Evolutionary conservation across 2,329 filamentous ascomycete genomes (phyloP).

Genomic region (Botrytis paeoniae): DNA sequence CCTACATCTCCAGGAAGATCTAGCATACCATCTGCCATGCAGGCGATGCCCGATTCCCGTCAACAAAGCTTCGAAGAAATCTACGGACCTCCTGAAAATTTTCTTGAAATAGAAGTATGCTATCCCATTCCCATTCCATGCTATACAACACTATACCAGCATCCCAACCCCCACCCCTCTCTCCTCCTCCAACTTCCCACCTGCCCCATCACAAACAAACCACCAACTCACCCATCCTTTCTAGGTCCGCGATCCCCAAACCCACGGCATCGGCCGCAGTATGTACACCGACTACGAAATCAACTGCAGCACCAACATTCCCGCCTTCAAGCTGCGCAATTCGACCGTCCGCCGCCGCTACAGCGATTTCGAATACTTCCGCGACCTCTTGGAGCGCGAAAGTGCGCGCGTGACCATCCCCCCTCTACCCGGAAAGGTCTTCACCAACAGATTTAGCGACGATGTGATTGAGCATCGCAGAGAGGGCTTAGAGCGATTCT

Average conservation of each 20-base stretch:
- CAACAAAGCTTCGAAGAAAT: slow-evolving; percentile 98
- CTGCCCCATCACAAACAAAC: background rate
- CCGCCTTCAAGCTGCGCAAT: slow-evolving; percentile 92
- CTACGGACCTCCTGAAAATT: slow-evolving; percentile 97
- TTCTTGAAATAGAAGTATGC: slow-evolving; percentile 91
- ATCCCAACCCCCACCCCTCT: slow-evolving; percentile 7
- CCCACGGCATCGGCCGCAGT: slow-evolving; percentile 86
- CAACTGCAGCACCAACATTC: slow-evolving; percentile 95
- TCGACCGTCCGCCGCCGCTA: slow-evolving; percentile 89
- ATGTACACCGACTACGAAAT: slow-evolving; percentile 99
- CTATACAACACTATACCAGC: slow-evolving; percentile 2
- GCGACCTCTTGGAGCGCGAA: slow-evolving; percentile 95
- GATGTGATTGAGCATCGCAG: slow-evolving; percentile 95
- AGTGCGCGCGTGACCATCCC: slow-evolving; percentile 92
- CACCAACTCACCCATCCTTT: slow-evolving; percentile 21
- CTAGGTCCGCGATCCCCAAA: slow-evolving; percentile 89
- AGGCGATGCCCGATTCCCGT: slow-evolving; percentile 69
- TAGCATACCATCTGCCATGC: slow-evolving; percentile 43
- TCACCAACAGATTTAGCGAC: slow-evolving; percentile 96
- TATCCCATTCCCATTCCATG: slow-evolving; percentile 14
- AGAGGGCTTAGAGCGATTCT: slow-evolving; percentile 87
- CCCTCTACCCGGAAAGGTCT: slow-evolving; percentile 92
- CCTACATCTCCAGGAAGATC: slow-evolving; percentile 16
- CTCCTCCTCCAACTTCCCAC: slow-evolving; percentile 2
- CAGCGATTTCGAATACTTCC: slow-evolving; percentile 98